Conservation (phyloP, 1,284 basidiomycete species). For the Heterobasidion parviporum region DNA sequence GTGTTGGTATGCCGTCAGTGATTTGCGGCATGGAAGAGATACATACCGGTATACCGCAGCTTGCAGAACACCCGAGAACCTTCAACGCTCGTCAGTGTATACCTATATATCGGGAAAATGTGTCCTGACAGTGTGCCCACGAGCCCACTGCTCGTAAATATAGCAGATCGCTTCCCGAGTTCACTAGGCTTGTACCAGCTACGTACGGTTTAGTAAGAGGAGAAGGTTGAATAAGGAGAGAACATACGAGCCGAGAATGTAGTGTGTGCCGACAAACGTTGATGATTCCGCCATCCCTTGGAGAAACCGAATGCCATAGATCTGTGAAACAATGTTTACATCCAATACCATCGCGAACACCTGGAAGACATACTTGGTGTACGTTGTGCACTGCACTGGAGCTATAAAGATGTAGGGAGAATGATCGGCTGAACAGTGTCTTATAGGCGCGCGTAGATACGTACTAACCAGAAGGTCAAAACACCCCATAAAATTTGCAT, state of each 20-base stretch:
- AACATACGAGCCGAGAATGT: slow-evolving; percentile 59
- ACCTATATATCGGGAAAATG: neutral
- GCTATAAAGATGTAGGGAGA: slow-evolving; percentile 20
- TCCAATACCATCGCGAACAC: neutral
- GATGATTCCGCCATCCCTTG: slow-evolving; percentile 69
- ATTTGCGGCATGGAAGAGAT: neutral
- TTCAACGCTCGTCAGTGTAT: slow-evolving; percentile 14
- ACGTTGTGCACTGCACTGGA: slow-evolving; percentile 50
- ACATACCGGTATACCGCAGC: slow-evolving; percentile 51
- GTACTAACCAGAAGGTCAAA: slow-evolving; percentile 49
- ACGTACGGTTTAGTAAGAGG: neutral
- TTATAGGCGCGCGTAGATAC: neutral
- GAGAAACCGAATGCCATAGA: slow-evolving; percentile 68
- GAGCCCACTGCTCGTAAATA: slow-evolving; percentile 64
- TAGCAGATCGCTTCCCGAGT: slow-evolving; percentile 62
- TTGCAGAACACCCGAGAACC: slow-evolving; percentile 68
- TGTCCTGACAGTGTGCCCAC: slow-evolving; percentile 49
- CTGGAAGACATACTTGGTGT: slow-evolving; percentile 33
- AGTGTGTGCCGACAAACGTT: slow-evolving; percentile 70
- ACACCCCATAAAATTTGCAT: slow-evolving; percentile 63
- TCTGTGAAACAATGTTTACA: slow-evolving; percentile 24
- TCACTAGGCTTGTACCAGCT: slow-evolving; percentile 67
- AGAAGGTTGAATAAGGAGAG: neutral
- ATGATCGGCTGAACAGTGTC: neutral
- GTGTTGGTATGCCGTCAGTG: neutral